Evolutionary conservation across 2,329 filamentous ascomycete species (phyloP).

Genomic region (Hyphodiscus sp.): DNA sequence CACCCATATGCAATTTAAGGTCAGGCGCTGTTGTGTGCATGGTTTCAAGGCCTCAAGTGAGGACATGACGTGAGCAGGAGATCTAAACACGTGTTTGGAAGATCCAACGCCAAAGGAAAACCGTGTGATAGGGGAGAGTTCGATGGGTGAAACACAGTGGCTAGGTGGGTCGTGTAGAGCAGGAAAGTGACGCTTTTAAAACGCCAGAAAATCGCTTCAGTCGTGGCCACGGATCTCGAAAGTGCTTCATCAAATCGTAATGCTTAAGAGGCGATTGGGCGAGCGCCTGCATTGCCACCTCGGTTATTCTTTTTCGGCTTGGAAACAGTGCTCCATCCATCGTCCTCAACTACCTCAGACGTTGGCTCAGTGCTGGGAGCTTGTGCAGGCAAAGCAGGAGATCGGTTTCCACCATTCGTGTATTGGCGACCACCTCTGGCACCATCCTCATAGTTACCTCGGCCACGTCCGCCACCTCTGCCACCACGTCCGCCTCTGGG

Average conservation of each 20-base stretch:
- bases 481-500: constrained; percentile 34
- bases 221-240: constrained; percentile 4
- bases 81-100: not conserved
- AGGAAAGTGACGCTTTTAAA: not conserved
- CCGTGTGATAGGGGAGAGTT: constrained; percentile 1
- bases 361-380: constrained; percentile 27
- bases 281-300: constrained; percentile 27
- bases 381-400: constrained; percentile 36
- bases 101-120: constrained; percentile 8
- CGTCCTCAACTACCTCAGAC: constrained; percentile 36
- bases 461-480: constrained; percentile 30
- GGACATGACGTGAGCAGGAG: not conserved
- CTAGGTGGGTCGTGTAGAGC: not conserved
- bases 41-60: not conserved
- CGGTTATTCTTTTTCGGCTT: constrained; percentile 32
- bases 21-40: not conserved
- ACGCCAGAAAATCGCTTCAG: not conserved
- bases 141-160: not conserved
- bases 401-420: constrained; percentile 38
- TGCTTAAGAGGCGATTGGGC: constrained; percentile 28
- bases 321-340: constrained; percentile 58
- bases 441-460: constrained; percentile 24
- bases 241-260: constrained; percentile 7
- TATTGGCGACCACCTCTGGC: constrained; percentile 19
- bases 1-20: not conserved